These are phyloP conservation scores for Thinopyrum elongatum DNA, from an alignment of 176 grass and related monocot genomes.

Conservation along the genomic window DNA sequence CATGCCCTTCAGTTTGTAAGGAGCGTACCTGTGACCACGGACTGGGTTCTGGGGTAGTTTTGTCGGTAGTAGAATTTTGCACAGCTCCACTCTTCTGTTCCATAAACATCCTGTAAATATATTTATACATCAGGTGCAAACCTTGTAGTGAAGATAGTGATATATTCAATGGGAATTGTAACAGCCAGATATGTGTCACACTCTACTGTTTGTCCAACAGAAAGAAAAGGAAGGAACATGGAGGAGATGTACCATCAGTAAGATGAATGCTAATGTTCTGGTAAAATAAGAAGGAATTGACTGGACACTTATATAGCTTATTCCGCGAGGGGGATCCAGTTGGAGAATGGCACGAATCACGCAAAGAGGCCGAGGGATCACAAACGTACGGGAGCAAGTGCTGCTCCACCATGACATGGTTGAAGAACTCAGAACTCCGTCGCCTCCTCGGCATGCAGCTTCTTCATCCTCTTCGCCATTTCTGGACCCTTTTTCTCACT, in stretches of 20 bases:
- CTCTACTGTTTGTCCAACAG: neutral
- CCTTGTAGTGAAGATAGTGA: neutral
- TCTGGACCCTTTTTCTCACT: slow-evolving; percentile 13
- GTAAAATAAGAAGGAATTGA: too few species aligned
- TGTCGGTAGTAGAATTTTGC: slow-evolving; percentile 80
- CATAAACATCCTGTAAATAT: slow-evolving; percentile 65
- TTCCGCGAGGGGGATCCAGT: slow-evolving; percentile 68
- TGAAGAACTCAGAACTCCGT: slow-evolving; percentile 64
- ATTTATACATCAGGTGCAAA: neutral
- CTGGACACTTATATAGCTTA: too few species aligned
- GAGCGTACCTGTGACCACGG: slow-evolving; percentile 77
- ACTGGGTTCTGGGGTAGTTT: slow-evolving; percentile 51
- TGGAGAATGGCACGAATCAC: slow-evolving; percentile 85
- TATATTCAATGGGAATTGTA: neutral
- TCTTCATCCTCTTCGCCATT: slow-evolving; percentile 67
- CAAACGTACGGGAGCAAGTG: slow-evolving; percentile 73
- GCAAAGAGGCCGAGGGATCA: slow-evolving; percentile 78
- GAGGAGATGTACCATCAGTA: neutral
- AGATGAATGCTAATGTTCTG: neutral
- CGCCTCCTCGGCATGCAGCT: slow-evolving; percentile 51
- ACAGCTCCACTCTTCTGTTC: slow-evolving; percentile 64
- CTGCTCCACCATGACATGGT: slow-evolving; percentile 70
- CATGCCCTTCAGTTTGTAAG: slow-evolving; percentile 6
- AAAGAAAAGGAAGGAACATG: neutral
- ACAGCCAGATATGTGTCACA: neutral